Base-by-base conservation (phyloP, 306 rosid genomes). In the Vigna mungo region DNA sequence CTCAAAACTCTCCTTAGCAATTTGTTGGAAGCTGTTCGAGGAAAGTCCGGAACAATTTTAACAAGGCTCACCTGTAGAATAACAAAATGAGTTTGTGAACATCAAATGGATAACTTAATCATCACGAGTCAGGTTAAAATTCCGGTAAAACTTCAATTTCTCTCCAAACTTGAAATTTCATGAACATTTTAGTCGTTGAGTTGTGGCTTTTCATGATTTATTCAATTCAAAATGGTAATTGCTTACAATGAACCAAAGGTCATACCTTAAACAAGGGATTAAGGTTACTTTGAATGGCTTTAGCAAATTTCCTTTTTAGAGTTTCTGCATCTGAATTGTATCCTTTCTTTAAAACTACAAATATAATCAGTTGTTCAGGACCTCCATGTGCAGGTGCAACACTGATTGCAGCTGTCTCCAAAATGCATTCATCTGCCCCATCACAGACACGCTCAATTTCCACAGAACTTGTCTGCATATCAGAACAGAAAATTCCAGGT, bases 361-460 rank as follows among this genome's bases (percentile, higher is more conserved):
- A 86, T 69, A 95, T 75, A 65, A 88, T 74, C 76, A 95, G 71
- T 69, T 85, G 96, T 75, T 95, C 98, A 5, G 97, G 98, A 62
- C 97, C 98, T 10, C 93, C 91, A 75, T 21, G 72, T 74, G 68
- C 75, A 7, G 96, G 89, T 47, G 97, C 74, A 43, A 90, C 85
- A 61, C 96, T 83, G 46, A 95, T 46, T 16, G 97, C 97, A 44
- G 97, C 97, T 1, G 93, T 90, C 90, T 95, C 97, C 81, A 86
- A 34, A 75, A 92, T 34, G 74, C 89, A 73, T 80, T 87, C 91
- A 52, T 95, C 97, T 3, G 90, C 93, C 52, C 43, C 73, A 60
- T 95, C 92, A 80, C 97, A 90, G 2, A 88, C 90, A 1, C 90
- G 91, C 83, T 95, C 97, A 30, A 95, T 92, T 85, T 95, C 98